Evolutionary conservation across 257 asterid genomes (phyloP).

Genomic region (Fraxinus anomala): DNA sequence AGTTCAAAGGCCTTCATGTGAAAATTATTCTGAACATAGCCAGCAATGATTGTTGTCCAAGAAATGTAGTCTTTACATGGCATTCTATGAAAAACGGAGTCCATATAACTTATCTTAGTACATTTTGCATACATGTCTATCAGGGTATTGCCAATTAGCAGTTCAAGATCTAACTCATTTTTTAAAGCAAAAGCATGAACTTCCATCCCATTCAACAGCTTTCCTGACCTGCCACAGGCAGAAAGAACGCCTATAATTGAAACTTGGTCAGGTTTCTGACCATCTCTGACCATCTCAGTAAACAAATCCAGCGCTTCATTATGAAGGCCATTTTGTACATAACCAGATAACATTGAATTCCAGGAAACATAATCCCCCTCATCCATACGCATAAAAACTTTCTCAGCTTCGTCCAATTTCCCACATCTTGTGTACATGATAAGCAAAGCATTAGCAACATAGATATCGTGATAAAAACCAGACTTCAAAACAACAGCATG

Average conservation of each 20-base stretch:
- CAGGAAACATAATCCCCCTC: slow-evolving; percentile 68
- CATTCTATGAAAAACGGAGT: slow-evolving; percentile 51
- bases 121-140: slow-evolving; percentile 92
- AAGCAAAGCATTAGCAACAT: slow-evolving; percentile 70
- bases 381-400: slow-evolving; percentile 41
- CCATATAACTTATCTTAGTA: slow-evolving; percentile 59
- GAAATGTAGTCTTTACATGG: slow-evolving; percentile 57
- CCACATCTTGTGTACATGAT: slow-evolving; percentile 62
- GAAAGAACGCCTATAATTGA: slow-evolving; percentile 63
- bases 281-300: slow-evolving; percentile 41
- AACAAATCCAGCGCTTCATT: slow-evolving; percentile 50
- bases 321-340: slow-evolving; percentile 56
- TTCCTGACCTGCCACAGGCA: slow-evolving; percentile 65
- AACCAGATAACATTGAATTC: slow-evolving; percentile 82
- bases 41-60: slow-evolving; percentile 76
- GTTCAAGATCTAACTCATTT: slow-evolving; percentile 54
- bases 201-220: slow-evolving; percentile 66
- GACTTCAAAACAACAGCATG: slow-evolving; percentile 55
- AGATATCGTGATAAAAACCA: slow-evolving; percentile 39
- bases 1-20: slow-evolving; percentile 51
- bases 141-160: slow-evolving; percentile 73
- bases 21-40: slow-evolving; percentile 56
- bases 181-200: slow-evolving; percentile 71
- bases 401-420: slow-evolving; percentile 58
- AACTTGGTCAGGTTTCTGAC: slow-evolving; percentile 57